A percentile compares a stretch with the other conserved stretches of the same genome.
Conservation (phyloP, 2,329 filamentous ascomycete species). For the Diaporthe citri region DNA sequence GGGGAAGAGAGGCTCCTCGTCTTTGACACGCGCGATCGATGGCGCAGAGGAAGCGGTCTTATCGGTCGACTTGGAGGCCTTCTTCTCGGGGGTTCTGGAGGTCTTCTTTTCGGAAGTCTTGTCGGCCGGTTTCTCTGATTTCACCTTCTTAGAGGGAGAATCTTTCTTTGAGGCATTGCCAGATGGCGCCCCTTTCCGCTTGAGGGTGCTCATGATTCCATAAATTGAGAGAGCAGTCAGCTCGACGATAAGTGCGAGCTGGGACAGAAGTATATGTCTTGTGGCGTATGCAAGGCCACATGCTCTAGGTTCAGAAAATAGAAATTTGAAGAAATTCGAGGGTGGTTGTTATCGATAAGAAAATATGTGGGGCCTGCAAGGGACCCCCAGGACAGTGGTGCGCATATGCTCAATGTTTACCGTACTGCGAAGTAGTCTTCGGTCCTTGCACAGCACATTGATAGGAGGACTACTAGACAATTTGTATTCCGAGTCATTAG, state of each 20-base stretch:
- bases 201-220: slow-evolving; percentile 66
- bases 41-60: slow-evolving; percentile 33
- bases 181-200: slow-evolving; percentile 69
- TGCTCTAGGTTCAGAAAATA: slow-evolving; percentile 13
- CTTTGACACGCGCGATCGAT: slow-evolving; percentile 64
- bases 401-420: neutral
- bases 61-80: slow-evolving; percentile 44
- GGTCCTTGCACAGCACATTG: neutral
- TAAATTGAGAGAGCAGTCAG: neutral
- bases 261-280: neutral
- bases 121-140: slow-evolving; percentile 50
- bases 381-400: neutral
- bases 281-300: neutral
- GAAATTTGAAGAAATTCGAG: slow-evolving; percentile 33
- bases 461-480: neutral
- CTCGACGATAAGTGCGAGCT: slow-evolving; percentile 1
- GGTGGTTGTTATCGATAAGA: slow-evolving; percentile 43
- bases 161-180: slow-evolving; percentile 63
- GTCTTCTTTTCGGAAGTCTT: slow-evolving; percentile 50
- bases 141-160: slow-evolving; percentile 62
- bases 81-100: slow-evolving; percentile 50
- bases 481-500: neutral
- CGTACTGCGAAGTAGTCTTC: neutral
- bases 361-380: slow-evolving; percentile 5
- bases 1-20: slow-evolving; percentile 92